Evolutionary conservation across 371 early-diverging fungal genomes (phyloP).

Genomic region (Entomophthora muscae): DNA sequence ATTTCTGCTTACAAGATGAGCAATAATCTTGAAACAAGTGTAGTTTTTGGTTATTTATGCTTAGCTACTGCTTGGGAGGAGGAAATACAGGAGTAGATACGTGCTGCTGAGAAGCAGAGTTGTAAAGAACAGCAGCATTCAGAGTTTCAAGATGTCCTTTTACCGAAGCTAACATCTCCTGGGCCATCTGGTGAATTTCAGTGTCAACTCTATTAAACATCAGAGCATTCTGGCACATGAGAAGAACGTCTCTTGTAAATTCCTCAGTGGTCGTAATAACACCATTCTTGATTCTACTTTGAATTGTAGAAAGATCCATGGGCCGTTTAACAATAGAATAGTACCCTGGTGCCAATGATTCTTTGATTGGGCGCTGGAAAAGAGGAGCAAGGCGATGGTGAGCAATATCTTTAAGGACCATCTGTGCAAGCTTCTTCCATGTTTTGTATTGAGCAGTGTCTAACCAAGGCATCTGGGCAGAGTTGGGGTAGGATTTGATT

Average conservation of each 20-base stretch:
- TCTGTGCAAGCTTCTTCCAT: constrained; percentile 55
- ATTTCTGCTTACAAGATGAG: too few relatives aligned
- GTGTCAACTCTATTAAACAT: constrained; percentile 82
- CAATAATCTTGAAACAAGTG: too few relatives aligned
- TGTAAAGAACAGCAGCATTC: constrained; percentile 8
- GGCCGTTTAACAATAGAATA: constrained; percentile 64
- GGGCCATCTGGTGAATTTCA: constrained; percentile 70
- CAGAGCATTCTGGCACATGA: constrained; percentile 75
- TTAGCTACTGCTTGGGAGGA: too few relatives aligned
- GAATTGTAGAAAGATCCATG: constrained; percentile 68
- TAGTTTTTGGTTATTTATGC: too few relatives aligned
- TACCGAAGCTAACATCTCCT: constrained; percentile 61
- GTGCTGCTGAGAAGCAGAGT: background rate
- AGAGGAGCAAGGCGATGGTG: constrained; percentile 80
- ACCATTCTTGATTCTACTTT: constrained; percentile 70
- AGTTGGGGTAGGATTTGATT: background rate
- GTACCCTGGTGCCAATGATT: constrained; percentile 59
- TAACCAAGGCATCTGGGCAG: background rate
- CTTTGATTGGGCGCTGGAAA: constrained; percentile 75
- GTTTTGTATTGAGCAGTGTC: constrained; percentile 16
- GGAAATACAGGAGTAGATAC: background rate
- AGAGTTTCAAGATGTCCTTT: constrained; percentile 21
- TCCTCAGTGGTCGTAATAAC: constrained; percentile 70
- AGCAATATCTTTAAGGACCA: constrained; percentile 77
- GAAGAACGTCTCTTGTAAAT: constrained; percentile 75